Evolutionary conservation across 2,329 filamentous ascomycete genomes (phyloP).

Genomic region (Neoascochyta sp.): DNA sequence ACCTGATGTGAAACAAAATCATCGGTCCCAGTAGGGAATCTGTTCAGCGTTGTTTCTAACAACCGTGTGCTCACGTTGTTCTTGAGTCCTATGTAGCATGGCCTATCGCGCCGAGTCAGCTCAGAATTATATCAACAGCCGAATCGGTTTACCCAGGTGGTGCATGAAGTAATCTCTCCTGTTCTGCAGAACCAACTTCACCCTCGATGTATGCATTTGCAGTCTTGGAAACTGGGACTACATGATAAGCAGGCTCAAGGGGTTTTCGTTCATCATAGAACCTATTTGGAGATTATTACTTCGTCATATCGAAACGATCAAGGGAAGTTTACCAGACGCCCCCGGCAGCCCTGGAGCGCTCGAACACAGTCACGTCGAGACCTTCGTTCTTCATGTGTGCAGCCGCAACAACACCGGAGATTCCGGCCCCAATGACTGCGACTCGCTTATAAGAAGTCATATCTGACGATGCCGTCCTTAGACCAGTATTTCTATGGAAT

Average conservation of each 20-base stretch:
- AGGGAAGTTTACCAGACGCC: slow-evolving; percentile 51
- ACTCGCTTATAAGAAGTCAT: slow-evolving; percentile 22
- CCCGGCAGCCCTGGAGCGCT: slow-evolving; percentile 51
- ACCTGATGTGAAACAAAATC: slow-evolving; percentile 57
- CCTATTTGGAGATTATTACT: slow-evolving; percentile 21
- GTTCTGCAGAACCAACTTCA: slow-evolving; percentile 7
- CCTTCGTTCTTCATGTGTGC: slow-evolving; percentile 34
- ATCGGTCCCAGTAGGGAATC: slow-evolving; percentile 58
- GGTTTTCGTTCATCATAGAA: slow-evolving; percentile 50
- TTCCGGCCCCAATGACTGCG: slow-evolving; percentile 38
- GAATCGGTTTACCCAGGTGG: slow-evolving; percentile 54
- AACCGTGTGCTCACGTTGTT: slow-evolving; percentile 54
- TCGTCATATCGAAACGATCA: neutral
- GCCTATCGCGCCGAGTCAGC: slow-evolving; percentile 39
- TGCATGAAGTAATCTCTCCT: slow-evolving; percentile 39
- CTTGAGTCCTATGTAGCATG: slow-evolving; percentile 51
- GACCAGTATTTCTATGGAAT: too few species aligned
- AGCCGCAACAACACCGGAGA: slow-evolving; percentile 36
- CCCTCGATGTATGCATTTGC: slow-evolving; percentile 16
- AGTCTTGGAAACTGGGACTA: slow-evolving; percentile 16
- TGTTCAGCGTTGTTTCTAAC: slow-evolving; percentile 48
- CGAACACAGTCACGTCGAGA: slow-evolving; percentile 53
- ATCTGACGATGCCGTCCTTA: too few species aligned
- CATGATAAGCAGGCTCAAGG: slow-evolving; percentile 48
- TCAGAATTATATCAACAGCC: too few species aligned